Percentiles rank a stretch among this genome's conserved stretches.
These are phyloP conservation scores for Podospora comata DNA, from an alignment of 495 filamentous ascomycete genomes.

Conservation along the genomic window DNA sequence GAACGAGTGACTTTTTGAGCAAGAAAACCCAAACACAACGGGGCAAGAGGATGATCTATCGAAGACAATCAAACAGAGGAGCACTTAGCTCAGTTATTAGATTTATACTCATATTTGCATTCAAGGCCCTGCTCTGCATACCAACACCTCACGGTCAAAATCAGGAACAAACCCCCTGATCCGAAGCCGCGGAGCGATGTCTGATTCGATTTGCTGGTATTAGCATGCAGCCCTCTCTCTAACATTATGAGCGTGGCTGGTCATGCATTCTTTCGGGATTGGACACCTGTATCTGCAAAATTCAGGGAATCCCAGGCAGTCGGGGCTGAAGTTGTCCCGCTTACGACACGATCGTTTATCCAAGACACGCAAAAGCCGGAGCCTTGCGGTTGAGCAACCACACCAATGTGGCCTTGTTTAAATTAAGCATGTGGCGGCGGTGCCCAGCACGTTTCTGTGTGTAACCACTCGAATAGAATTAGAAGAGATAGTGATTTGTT, in stretches of 20 bases:
- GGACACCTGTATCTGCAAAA: constrained; percentile 1
- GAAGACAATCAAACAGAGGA: neutral
- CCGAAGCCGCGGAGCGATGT: neutral
- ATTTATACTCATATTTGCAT: neutral
- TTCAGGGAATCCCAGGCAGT: neutral
- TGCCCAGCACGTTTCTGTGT: neutral
- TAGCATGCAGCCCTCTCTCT: neutral
- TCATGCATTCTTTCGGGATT: neutral
- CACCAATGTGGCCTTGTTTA: neutral
- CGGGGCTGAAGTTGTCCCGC: constrained; percentile 5
- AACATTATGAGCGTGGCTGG: neutral
- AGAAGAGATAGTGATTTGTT: no score
- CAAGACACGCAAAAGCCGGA: neutral
- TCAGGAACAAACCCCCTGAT: neutral
- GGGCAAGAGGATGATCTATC: neutral
- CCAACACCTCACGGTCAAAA: neutral
- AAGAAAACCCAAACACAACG: neutral
- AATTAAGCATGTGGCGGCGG: neutral
- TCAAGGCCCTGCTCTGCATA: neutral
- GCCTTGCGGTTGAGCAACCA: neutral
- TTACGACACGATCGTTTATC: neutral
- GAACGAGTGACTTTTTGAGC: neutral
- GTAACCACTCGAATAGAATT: no score
- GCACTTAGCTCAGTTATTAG: neutral
- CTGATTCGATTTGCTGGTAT: neutral